phyloP scores from a whole-genome alignment of 306 rosid genomes.

The Cucumis sativus region DNA sequence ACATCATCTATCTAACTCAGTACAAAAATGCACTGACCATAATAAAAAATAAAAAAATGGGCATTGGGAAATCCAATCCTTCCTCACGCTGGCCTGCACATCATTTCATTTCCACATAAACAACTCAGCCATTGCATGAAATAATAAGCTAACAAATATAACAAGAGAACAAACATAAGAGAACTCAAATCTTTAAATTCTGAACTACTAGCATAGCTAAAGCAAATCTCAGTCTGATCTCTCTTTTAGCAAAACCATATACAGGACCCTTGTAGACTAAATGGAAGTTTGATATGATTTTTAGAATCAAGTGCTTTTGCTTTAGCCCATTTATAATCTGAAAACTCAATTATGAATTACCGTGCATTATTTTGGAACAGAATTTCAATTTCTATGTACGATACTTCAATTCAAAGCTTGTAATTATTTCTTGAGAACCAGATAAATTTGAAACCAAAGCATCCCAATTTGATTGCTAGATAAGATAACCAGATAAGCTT shows the following conservation, averaged over 20 bases:
- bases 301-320: background rate
- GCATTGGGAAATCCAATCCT: conserved; percentile 26
- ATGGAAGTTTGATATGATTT: background rate
- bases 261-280: background rate
- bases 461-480: background rate
- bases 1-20: conserved; percentile 33
- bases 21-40: conserved; percentile 36
- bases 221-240: no score
- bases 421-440: background rate
- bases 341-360: background rate
- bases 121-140: conserved; percentile 7
- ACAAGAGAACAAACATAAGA: no score
- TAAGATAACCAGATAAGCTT: background rate
- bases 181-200: background rate
- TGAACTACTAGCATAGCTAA: background rate
- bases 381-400: background rate
- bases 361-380: background rate
- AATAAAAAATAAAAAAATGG: conserved; percentile 66
- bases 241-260: no score
- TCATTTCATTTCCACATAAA: conserved; percentile 11
- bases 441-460: background rate
- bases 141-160: background rate
- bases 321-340: background rate
- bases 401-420: background rate
- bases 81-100: conserved; percentile 70